phyloP scores from a whole-genome alignment of 768 basidiomycete genomes.

The Royoungia palumana region DNA sequence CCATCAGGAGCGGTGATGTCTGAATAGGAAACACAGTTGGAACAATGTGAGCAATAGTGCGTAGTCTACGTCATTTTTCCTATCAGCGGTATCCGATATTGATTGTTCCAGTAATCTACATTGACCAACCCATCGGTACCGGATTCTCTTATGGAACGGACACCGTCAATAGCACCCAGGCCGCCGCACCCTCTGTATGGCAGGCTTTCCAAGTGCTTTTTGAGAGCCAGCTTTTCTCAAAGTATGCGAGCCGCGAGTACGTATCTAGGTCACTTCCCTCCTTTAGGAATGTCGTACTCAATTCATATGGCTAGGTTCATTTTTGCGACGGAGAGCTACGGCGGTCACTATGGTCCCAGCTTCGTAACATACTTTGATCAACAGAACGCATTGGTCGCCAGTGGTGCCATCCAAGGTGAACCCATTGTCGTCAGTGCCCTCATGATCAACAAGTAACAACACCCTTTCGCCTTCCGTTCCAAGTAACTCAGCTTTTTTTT shows the following conservation, averaged over 20 bases:
- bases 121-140: conserved; percentile 66
- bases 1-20: neutral
- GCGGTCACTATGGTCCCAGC: conserved; percentile 63
- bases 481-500: neutral
- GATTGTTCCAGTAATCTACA: conserved; percentile 54
- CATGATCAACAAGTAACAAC: conserved; percentile 58
- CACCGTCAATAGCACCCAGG: conserved; percentile 47
- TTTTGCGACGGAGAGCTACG: conserved; percentile 64
- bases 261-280: conserved; percentile 11
- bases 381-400: conserved; percentile 52
- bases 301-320: conserved; percentile 43
- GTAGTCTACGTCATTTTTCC: conserved; percentile 14
- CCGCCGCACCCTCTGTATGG: conserved; percentile 61
- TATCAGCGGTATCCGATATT: neutral
- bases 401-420: conserved; percentile 45
- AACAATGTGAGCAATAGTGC: conserved; percentile 64
- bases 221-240: conserved; percentile 50
- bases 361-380: conserved; percentile 64
- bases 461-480: neutral
- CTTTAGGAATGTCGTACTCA: neutral
- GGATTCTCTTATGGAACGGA: conserved; percentile 61
- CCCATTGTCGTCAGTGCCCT: conserved; percentile 53
- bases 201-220: conserved; percentile 61
- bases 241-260: conserved; percentile 53
- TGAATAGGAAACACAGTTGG: conserved; percentile 44